Evolutionary conservation across 352 stramenopile genomes (phyloP), one percentile per base, ranked within the genome.

Genomic region (Phytophthora idaei): DNA sequence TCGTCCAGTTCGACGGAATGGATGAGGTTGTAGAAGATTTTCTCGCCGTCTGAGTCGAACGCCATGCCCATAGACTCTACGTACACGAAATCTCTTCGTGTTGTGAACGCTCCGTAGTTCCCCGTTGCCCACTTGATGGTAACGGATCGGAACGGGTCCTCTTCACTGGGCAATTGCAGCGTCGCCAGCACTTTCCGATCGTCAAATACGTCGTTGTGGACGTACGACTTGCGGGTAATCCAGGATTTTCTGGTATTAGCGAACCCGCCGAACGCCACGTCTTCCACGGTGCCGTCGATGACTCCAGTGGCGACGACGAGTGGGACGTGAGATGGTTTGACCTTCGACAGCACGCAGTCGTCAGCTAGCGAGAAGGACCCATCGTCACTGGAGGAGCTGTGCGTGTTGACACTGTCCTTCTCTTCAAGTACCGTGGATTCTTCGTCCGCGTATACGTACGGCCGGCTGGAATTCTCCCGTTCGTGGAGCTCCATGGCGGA

Each of bases 101-200:
- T 69, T 8, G 70, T 51, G 51, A 80, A 77, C 17, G 71, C 21
- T 4, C 70, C 64, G 29, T 72, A 80, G 42, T 55, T 60, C 3
- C 60, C 58, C 3, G 62, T 66, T 2, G 61, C 46, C 74, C 71
- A 83, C 58, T 85, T 85, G 57, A 83, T 59, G 11, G 66, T 67
- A 14, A 81, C 32, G 48, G 74, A 82, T 32, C 74, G 74, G 57
- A 77, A 85, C 45, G 77, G 77, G 36, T 83, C 77, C 11, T 78
- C 65, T 41, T 73, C 64, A 4, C 39, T 72, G 4, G 72, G 74
- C 32, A n/a, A 36, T 41, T 74, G 62, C 44, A 85, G 56, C 15
- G 72, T 80, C 14, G 72, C 66, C 45, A 85, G 25, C 9, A 83
- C 59, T 29, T 73, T 73, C 17, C 59, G 66, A 47, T 80, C 67